Percentiles rank a stretch among this genome's conserved stretches.
phyloP scores from a whole-genome alignment of 1,284 basidiomycete species.

The Lentinula novae-zelandiae region DNA sequence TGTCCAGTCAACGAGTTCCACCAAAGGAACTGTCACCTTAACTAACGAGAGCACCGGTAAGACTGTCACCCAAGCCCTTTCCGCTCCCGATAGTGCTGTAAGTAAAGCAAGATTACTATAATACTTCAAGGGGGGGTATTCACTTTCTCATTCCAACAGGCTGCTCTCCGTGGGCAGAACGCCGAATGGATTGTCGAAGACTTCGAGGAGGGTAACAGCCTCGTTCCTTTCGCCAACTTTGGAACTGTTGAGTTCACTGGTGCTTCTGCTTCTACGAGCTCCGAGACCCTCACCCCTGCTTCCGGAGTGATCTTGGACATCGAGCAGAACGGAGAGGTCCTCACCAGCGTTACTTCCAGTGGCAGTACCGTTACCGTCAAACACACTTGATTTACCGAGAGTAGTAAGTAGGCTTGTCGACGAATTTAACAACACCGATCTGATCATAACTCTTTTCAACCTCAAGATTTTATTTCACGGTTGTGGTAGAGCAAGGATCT shows the following conservation, averaged over 20 bases:
- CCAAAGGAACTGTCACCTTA: slow-evolving; percentile 27
- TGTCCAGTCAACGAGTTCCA: slow-evolving; percentile 26
- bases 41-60: slow-evolving; percentile 27
- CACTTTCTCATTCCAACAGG: background rate
- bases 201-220: slow-evolving; percentile 26
- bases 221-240: slow-evolving; percentile 35
- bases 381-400: background rate
- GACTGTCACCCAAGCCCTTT: slow-evolving; percentile 20
- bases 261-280: slow-evolving; percentile 17
- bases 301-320: slow-evolving; percentile 25
- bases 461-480: too few relatives aligned
- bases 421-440: background rate
- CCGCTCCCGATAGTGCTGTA: slow-evolving; percentile 6
- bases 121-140: background rate
- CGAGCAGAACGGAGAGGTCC: slow-evolving; percentile 5
- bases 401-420: too few relatives aligned
- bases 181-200: slow-evolving; percentile 36
- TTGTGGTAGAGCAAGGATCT: too few relatives aligned
- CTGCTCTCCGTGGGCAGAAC: slow-evolving; percentile 29
- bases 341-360: background rate
- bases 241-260: slow-evolving; percentile 28
- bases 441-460: too few relatives aligned
- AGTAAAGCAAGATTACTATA: background rate
- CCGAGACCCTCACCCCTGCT: slow-evolving; percentile 14
- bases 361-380: background rate